phyloP scores from a whole-genome alignment of 768 basidiomycete genomes.

The Kondoa malvinella region DNA sequence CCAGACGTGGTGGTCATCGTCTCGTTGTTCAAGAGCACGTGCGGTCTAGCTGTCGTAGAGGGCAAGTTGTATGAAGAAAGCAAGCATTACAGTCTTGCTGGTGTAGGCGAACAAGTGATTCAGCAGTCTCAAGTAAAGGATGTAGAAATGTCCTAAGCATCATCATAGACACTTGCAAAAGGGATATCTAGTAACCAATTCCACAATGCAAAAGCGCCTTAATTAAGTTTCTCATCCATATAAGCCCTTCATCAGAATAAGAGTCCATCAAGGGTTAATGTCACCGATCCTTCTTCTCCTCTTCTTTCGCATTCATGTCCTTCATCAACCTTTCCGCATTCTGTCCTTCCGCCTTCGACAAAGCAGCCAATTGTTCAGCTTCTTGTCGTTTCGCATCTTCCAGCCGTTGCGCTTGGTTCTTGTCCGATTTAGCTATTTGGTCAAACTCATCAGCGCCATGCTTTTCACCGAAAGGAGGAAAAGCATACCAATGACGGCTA shows the following conservation, averaged over 20 bases:
- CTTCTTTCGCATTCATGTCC: neutral
- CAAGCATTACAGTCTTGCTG: neutral
- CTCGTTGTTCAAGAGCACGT: constrained; percentile 3
- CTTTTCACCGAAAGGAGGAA: too few species aligned
- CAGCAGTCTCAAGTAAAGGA: neutral
- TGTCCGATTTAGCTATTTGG: constrained; percentile 28
- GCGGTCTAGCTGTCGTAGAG: neutral
- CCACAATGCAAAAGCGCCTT: too few species aligned
- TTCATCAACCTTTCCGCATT: neutral
- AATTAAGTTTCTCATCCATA: too few species aligned
- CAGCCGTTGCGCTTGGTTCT: constrained; percentile 21
- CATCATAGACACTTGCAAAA: neutral
- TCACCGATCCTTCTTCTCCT: neutral
- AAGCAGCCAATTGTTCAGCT: neutral
- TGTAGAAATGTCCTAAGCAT: neutral
- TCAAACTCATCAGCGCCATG: too few species aligned
- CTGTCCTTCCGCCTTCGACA: neutral
- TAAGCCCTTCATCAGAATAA: neutral
- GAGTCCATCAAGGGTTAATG: neutral
- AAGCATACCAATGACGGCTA: constrained; percentile 31
- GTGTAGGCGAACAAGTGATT: neutral
- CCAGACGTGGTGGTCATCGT: neutral
- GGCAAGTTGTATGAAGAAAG: neutral
- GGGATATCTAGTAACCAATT: too few species aligned
- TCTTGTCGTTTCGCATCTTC: constrained; percentile 10